phyloP scores from a whole-genome alignment of 2,329 filamentous ascomycete genomes.

The Xylaria polymorpha region DNA sequence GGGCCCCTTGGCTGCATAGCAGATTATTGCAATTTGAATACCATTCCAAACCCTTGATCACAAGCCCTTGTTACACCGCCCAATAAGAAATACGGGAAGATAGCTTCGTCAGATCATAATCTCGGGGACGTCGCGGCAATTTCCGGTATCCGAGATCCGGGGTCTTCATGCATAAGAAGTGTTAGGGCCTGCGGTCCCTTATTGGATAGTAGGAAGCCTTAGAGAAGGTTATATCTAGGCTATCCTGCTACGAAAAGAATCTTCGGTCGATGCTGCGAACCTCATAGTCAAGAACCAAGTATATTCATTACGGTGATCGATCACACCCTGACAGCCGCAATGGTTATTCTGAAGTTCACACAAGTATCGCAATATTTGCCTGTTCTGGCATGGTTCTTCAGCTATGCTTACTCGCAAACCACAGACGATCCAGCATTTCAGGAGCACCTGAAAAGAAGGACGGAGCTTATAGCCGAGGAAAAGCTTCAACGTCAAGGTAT shows the following conservation, averaged over 20 bases:
- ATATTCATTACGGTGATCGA: neutral
- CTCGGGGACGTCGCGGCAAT: constrained; percentile 1
- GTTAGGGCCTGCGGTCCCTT: neutral
- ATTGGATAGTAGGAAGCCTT: neutral
- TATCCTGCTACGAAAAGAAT: neutral
- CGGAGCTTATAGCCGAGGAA: constrained; percentile 25
- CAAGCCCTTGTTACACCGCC: neutral
- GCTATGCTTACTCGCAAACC: constrained; percentile 11
- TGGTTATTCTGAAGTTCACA: constrained; percentile 8
- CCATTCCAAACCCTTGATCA: too few species aligned
- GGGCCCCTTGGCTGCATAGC: too few species aligned
- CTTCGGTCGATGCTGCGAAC: neutral
- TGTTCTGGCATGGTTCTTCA: constrained; percentile 9
- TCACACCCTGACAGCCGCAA: neutral
- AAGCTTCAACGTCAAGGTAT: constrained; percentile 30
- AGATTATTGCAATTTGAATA: too few species aligned
- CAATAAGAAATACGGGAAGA: neutral
- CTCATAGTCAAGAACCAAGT: neutral
- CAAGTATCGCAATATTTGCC: constrained; percentile 16
- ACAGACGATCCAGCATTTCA: constrained; percentile 24
- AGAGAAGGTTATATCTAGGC: neutral
- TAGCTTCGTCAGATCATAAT: constrained; percentile 8
- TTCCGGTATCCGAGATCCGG: neutral
- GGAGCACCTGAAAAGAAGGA: constrained; percentile 23
- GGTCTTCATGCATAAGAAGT: neutral